Percentiles rank a stretch among this genome's conserved stretches.
Evolutionary conservation across 768 basidiomycete species (phyloP).

Genomic region (Hygrophorus pudorinus): DNA sequence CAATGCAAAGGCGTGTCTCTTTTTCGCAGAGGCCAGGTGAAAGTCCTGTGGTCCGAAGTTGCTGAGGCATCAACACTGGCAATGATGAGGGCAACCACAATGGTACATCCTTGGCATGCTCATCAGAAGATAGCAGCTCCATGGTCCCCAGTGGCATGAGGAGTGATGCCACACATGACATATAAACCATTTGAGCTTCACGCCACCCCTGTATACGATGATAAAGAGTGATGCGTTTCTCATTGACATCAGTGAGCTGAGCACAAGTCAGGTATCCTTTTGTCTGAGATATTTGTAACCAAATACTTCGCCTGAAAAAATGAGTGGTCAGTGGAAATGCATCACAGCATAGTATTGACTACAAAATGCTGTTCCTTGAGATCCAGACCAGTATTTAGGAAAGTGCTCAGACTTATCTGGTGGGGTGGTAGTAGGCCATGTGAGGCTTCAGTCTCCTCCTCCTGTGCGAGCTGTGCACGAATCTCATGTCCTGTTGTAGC

Average conservation of each 20-base stretch:
- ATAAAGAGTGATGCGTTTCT: not conserved
- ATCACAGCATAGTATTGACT: not conserved
- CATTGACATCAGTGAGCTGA: not conserved
- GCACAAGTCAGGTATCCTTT: not conserved
- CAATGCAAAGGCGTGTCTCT: slow-evolving; percentile 11
- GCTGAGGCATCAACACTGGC: too few species aligned
- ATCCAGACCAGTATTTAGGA: not conserved
- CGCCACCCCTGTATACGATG: slow-evolving; percentile 5
- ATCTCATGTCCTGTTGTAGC: slow-evolving; percentile 2
- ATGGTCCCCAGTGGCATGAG: too few species aligned
- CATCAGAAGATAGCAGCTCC: too few species aligned
- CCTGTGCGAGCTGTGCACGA: not conserved
- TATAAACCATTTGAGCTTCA: slow-evolving; percentile 2
- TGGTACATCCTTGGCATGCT: too few species aligned
- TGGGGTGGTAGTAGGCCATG: not conserved
- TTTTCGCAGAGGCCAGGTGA: too few species aligned
- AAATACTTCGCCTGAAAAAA: not conserved
- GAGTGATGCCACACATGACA: slow-evolving; percentile 6
- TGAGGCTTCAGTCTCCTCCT: not conserved
- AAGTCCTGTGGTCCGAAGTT: too few species aligned
- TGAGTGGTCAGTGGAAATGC: not conserved
- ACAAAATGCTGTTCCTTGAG: slow-evolving; percentile 7
- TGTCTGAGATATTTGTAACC: not conserved
- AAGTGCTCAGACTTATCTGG: not conserved
- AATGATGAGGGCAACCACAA: too few species aligned